Base-by-base conservation (phyloP, 2,329 filamentous ascomycete genomes). In the Neonectria magnoliae region DNA sequence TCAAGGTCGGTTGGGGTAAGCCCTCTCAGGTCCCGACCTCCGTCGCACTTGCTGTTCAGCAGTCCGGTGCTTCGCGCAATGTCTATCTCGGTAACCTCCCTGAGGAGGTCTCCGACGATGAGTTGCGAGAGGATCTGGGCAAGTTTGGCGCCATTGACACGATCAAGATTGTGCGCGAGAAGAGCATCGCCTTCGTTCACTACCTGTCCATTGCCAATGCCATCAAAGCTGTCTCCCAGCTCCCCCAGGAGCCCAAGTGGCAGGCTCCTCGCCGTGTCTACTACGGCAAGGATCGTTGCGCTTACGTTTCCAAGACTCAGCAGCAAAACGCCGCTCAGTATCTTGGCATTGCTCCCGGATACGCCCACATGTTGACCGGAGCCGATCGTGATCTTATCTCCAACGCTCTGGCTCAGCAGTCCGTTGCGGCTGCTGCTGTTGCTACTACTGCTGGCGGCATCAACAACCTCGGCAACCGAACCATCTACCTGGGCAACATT, bases 1-100 rank as follows among this genome's bases (percentile, higher is more conserved):
- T 99, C 85, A 99, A 99, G 86, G 94, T 99, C 75, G 96, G 96
- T 68, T 99, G 96, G 96, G 96, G 96, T 68, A 99, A 99, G 83
- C 95, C 96, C 33, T 98, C 96, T 4, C 95, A 97, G 81, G 96
- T 99, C 1, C 96, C 96, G 4, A 98, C 95, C 2, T 98, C 96
- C 2, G 96, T 99, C 51, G 94, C 94, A n/a, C 85, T 98, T 62
- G 95, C 96, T 51, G 96, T 98, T 33, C 96, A 99, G 82, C 96
- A 99, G 81, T 98, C 94, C 13, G 94, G 94, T 57, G 96, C 96
- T 31, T 99, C 96, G 18, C 90, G 96, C 69, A 99, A 99, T 77
- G 96, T 99, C 36, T 99, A 99, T 77, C 86, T 99, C 47, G 96
- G 96, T 58, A 98, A 97, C 77, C 81, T 99, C 64, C 88, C 94